These are phyloP conservation scores for Bonia amplexicaulis DNA, from an alignment of 176 grass and related monocot genomes.

Conservation along the genomic window DNA sequence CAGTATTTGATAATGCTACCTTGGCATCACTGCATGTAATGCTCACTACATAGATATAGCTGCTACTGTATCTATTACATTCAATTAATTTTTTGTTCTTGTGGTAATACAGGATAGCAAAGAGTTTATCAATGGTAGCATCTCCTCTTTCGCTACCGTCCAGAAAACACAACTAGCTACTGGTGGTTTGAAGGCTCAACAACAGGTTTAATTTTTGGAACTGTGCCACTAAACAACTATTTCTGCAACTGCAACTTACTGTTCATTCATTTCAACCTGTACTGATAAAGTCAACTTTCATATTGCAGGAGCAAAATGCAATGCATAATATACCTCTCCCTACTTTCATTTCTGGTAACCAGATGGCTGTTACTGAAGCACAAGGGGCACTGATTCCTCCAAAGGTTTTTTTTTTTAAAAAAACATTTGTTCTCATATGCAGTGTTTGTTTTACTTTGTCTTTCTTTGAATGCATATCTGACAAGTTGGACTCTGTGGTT, in stretches of 20 bases:
- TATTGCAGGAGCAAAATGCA: slow-evolving; percentile 53
- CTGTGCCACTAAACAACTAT: not conserved
- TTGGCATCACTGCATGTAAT: slow-evolving; percentile 42
- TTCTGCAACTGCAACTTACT: not conserved
- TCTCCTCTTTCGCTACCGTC: slow-evolving; percentile 23
- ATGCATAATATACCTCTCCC: slow-evolving; percentile 34
- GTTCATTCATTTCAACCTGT: slow-evolving; percentile 5
- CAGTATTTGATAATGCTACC: slow-evolving; percentile 30
- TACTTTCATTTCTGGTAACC: slow-evolving; percentile 33
- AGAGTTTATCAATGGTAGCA: slow-evolving; percentile 19
- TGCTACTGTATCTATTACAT: slow-evolving; percentile 3
- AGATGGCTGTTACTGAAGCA: slow-evolving; percentile 28
- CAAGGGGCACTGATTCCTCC: slow-evolving; percentile 34
- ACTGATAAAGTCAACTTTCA: slow-evolving; percentile 5
- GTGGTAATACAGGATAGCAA: slow-evolving; percentile 43
- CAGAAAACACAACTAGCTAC: slow-evolving; percentile 24
- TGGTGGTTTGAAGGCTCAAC: slow-evolving; percentile 35
- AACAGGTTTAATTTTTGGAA: slow-evolving; percentile 35
- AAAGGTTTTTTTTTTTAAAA: slow-evolving; percentile 30
- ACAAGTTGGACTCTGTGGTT: not conserved
- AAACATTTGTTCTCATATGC: not conserved
- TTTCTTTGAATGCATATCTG: slow-evolving; percentile 23
- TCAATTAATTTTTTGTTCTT: slow-evolving; percentile 4
- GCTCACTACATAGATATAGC: not conserved
- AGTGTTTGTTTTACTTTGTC: not conserved